Evolutionary conservation across 2,329 filamentous ascomycete species (phyloP).

Genomic region (Fusarium irregulare): DNA sequence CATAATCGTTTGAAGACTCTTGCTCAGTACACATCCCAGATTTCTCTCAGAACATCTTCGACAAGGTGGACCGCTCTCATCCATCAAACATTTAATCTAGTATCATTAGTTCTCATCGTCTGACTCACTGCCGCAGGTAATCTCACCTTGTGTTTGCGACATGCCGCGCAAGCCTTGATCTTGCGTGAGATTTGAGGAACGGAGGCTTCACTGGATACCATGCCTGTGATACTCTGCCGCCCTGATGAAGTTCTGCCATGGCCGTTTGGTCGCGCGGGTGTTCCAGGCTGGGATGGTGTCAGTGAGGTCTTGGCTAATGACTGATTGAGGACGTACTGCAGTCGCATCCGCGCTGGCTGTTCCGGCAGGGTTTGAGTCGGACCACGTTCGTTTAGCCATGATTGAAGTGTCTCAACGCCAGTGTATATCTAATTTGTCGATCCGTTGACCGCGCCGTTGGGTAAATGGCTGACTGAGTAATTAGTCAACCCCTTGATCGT

Average conservation of each 20-base stretch:
- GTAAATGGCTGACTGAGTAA: not conserved
- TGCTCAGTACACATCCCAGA: conserved; percentile 54
- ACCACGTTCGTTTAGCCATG: conserved; percentile 45
- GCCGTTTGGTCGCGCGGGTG: conserved; percentile 30
- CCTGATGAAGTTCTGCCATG: conserved; percentile 32
- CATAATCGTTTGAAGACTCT: conserved; percentile 56
- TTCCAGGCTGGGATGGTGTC: conserved; percentile 20
- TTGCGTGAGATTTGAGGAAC: conserved; percentile 53
- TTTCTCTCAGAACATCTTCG: conserved; percentile 52
- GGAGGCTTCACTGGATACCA: conserved; percentile 28
- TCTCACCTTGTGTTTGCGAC: conserved; percentile 55
- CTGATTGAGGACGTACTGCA: conserved; percentile 13
- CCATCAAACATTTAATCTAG: conserved; percentile 57
- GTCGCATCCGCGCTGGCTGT: conserved; percentile 10
- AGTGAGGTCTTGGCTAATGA: conserved; percentile 5
- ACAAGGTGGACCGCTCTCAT: conserved; percentile 54
- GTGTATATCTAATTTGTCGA: not conserved
- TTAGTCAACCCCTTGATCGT: conserved; percentile 5
- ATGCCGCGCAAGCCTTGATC: conserved; percentile 56
- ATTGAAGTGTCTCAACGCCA: too few species aligned
- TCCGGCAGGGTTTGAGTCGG: conserved; percentile 38
- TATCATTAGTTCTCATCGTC: not conserved
- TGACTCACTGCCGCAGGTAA: accelerated
- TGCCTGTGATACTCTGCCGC: conserved; percentile 34
- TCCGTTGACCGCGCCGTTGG: conserved; percentile 1